A percentile compares a stretch with the other conserved stretches of the same genome.
Conservation (phyloP, 306 rosid species). For the Quercus rubra region DNA sequence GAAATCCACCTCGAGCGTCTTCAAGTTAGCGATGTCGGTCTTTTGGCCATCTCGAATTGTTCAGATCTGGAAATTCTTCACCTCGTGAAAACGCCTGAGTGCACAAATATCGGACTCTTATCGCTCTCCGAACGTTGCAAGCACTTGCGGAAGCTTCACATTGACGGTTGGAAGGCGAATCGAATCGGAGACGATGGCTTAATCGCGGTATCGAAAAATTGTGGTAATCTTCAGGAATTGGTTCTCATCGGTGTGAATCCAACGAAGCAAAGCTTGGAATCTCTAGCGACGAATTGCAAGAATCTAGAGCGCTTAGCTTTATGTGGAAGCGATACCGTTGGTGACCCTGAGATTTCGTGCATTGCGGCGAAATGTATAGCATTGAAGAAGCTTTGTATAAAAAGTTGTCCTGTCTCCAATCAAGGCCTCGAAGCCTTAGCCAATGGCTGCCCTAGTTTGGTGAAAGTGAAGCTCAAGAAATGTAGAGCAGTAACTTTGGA, state of each 20-base stretch:
- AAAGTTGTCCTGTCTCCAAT: conserved; percentile 88
- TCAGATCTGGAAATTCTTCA: conserved; percentile 82
- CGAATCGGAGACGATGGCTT: conserved; percentile 88
- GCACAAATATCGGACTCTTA: conserved; percentile 70
- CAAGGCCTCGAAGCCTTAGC: conserved; percentile 81
- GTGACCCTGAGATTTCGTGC: conserved; percentile 81
- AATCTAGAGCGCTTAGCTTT: conserved; percentile 89
- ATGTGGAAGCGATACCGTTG: conserved; percentile 91
- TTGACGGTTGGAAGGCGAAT: conserved; percentile 94
- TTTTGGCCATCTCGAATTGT: conserved; percentile 67
- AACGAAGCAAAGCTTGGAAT: conserved; percentile 68
- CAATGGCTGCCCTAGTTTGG: conserved; percentile 90
- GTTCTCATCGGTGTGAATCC: conserved; percentile 95
- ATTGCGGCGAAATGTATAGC: conserved; percentile 88
- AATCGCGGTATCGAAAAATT: conserved; percentile 66
- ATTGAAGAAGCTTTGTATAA: conserved; percentile 90
- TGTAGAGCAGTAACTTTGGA: conserved; percentile 77
- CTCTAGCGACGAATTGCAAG: conserved; percentile 75
- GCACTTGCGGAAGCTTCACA: conserved; percentile 84
- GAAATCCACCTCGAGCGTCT: conserved; percentile 91
- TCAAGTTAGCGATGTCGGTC: conserved; percentile 75
- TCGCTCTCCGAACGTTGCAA: conserved; percentile 77
- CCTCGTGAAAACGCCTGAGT: conserved; percentile 89
- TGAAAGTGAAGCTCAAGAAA: conserved; percentile 94
- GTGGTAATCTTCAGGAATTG: conserved; percentile 81